Conservation (phyloP, 306 rosid genomes). For the Castanea sativa region DNA sequence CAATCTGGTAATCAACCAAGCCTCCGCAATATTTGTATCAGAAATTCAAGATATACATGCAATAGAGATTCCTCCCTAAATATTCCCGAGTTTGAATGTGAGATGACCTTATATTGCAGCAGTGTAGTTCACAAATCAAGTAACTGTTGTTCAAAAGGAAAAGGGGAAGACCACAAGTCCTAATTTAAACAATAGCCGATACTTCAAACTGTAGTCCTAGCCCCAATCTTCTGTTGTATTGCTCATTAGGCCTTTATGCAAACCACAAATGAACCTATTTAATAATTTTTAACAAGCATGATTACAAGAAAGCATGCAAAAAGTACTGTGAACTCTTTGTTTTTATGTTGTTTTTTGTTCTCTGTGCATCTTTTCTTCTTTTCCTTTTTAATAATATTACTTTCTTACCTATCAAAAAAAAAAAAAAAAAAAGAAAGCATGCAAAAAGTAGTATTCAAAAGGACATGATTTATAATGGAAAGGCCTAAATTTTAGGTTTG, state of each 20-base stretch:
- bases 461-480: no score
- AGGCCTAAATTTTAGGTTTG: not conserved
- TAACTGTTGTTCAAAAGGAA: not conserved
- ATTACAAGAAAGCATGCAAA: not conserved
- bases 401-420: no score
- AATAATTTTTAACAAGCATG: not conserved
- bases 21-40: not conserved
- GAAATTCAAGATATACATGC: not conserved
- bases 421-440: not conserved
- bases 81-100: not conserved
- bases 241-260: not conserved
- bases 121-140: not conserved
- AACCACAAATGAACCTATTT: not conserved
- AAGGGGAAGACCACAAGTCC: not conserved
- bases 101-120: not conserved
- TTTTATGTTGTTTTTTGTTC: no score
- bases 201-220: no score
- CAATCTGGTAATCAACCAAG: not conserved
- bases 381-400: no score
- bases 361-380: no score
- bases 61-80: not conserved
- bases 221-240: not conserved
- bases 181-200: not conserved
- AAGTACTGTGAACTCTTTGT: not conserved
- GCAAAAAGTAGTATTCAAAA: not conserved